Evolutionary conservation across 2,329 filamentous ascomycete species (phyloP).

Genomic region (Pseudocercospora cruenta): DNA sequence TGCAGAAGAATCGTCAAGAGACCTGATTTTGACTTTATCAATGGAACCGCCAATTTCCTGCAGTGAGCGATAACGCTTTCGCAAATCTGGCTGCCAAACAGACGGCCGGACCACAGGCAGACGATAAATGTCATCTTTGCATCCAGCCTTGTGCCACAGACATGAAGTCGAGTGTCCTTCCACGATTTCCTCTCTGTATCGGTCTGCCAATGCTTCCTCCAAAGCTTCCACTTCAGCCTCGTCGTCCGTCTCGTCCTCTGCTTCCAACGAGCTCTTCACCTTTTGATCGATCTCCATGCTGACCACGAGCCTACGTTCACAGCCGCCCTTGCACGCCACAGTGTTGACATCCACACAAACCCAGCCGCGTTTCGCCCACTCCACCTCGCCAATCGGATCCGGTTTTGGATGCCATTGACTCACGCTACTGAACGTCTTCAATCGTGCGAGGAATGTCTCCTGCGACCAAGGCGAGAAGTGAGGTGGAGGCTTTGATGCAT

Average conservation of each 20-base stretch:
- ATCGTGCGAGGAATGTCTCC: slow-evolving; percentile 74
- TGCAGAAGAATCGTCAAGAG: slow-evolving; percentile 21
- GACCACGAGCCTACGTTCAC: slow-evolving; percentile 80
- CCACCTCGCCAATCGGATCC: slow-evolving; percentile 79
- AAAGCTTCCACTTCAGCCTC: slow-evolving; percentile 43
- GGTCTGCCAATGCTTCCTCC: slow-evolving; percentile 70
- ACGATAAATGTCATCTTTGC: slow-evolving; percentile 73
- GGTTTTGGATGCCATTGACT: slow-evolving; percentile 95
- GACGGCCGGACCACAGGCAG: slow-evolving; percentile 49
- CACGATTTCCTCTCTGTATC: slow-evolving; percentile 73
- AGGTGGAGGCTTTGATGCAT: slow-evolving; percentile 45
- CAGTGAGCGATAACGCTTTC: slow-evolving; percentile 33
- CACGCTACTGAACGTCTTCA: slow-evolving; percentile 88
- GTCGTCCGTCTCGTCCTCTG: slow-evolving; percentile 56
- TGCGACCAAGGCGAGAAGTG: slow-evolving; percentile 88
- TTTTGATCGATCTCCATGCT: slow-evolving; percentile 62
- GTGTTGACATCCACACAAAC: slow-evolving; percentile 80
- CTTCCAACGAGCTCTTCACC: slow-evolving; percentile 43
- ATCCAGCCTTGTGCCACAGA: slow-evolving; percentile 84
- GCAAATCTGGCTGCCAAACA: slow-evolving; percentile 41
- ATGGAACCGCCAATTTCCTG: slow-evolving; percentile 33
- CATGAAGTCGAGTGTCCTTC: slow-evolving; percentile 79
- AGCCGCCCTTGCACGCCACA: slow-evolving; percentile 79
- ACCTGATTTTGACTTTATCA: slow-evolving; percentile 28
- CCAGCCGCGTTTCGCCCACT: slow-evolving; percentile 96